These are phyloP conservation scores for Colletotrichum incanum DNA, from an alignment of 2,329 filamentous ascomycete genomes.

Conservation along the genomic window DNA sequence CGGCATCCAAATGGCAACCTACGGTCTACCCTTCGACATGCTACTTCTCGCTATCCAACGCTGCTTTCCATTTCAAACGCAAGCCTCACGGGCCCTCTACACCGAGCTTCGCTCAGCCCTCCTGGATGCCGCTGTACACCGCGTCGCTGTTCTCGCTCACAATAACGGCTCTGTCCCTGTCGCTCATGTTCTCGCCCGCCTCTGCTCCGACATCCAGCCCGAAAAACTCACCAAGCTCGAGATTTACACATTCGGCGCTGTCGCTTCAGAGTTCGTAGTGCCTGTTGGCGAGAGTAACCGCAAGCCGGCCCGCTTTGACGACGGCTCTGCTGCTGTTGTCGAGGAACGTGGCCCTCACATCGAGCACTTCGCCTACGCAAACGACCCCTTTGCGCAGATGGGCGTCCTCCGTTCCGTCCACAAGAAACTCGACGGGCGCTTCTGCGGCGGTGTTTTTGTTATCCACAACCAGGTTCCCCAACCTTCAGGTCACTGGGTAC, in stretches of 20 bases:
- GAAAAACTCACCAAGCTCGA: constrained; percentile 57
- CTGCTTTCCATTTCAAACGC: constrained; percentile 50
- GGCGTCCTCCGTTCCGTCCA: constrained; percentile 56
- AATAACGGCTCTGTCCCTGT: constrained; percentile 56
- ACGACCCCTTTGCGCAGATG: constrained; percentile 57
- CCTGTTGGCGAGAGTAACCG: constrained; percentile 49
- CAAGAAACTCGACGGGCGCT: constrained; percentile 54
- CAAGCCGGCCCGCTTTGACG: constrained; percentile 44
- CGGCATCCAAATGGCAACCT: constrained; percentile 65
- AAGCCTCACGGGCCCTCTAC: constrained; percentile 53
- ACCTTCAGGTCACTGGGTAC: constrained; percentile 27
- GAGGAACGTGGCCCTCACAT: constrained; percentile 50
- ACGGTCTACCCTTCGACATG: constrained; percentile 69
- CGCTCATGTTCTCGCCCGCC: constrained; percentile 54
- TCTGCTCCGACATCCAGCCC: constrained; percentile 56
- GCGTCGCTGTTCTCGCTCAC: constrained; percentile 58
- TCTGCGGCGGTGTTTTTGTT: constrained; percentile 58
- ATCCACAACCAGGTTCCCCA: constrained; percentile 47
- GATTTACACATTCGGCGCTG: constrained; percentile 62
- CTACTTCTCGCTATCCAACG: constrained; percentile 55
- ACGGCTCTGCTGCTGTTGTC: constrained; percentile 20
- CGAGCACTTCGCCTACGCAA: constrained; percentile 55
- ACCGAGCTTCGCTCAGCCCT: constrained; percentile 54
- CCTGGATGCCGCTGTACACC: constrained; percentile 51
- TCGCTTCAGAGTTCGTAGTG: constrained; percentile 55